Evolutionary conservation across 192 early-diverging fungal species (phyloP), one percentile per base, ranked within the genome.

Genomic region (Coemansia sp.): DNA sequence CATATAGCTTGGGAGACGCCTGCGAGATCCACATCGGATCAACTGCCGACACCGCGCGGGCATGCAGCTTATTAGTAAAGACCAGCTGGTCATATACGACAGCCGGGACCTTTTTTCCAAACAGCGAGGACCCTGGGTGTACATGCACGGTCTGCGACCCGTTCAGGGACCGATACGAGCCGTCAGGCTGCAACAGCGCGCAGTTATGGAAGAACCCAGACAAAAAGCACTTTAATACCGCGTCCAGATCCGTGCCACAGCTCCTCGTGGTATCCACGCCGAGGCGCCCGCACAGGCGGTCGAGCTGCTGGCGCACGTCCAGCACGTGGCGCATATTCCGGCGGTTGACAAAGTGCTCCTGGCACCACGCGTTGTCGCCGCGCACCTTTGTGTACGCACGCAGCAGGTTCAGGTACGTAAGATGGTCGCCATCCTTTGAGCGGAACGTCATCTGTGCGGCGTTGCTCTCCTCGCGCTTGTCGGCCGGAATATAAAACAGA

Each of bases 11-110:
- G 10, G 94, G 91, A 12, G 92, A 86, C 5, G 87, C 87, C 59
- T 87, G 82, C 0, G 85, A 67, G 33, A 97, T 69, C 95, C 97
- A 99, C 18, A 74, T 58, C 30, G 89, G 83, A 59, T 96, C 88
- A 5, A 94, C 85, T 0, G 86, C 82, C 19, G 89, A 90, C 0
- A 92, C 88, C 32, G 89, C 86, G 14, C 95, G 84, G 46, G 97
- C 87, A 76, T 97, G 97, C 51, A 93, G 84, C 48, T 86, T 88
- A 22, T 90, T 89, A 0, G 97, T 99, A 38, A 91, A 89, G 6
- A 92, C 95, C 47, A 95, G 72, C 69, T 97, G 94, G 65, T 90
- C 90, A 68, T 91, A 97, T 73, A 97, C 86, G 33, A 97, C 85
- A 4, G 89, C 86, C 33, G 88, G 86, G 0, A 81, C 68, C 35